Percentiles rank a stretch among this genome's conserved stretches.
These are phyloP conservation scores for Amauroascus verrucosus DNA, from an alignment of 2,329 filamentous ascomycete genomes.

Conservation along the genomic window DNA sequence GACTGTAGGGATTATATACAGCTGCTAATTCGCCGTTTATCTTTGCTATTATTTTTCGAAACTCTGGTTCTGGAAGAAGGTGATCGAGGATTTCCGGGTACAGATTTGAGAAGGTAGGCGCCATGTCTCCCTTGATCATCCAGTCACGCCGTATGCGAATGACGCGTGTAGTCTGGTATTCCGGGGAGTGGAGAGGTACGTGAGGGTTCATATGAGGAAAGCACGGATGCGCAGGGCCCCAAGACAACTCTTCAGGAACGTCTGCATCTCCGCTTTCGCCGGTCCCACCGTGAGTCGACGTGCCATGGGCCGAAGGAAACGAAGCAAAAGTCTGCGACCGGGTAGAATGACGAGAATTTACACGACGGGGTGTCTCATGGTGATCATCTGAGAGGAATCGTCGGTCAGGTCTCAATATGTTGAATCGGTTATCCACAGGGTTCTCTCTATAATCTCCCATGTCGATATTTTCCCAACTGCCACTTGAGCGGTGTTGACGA, in stretches of 20 bases:
- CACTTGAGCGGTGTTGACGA: conserved; percentile 32
- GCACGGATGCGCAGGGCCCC: conserved; percentile 90
- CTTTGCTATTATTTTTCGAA: conserved; percentile 68
- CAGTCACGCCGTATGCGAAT: conserved; percentile 89
- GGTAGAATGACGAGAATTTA: conserved; percentile 33
- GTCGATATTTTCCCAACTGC: conserved; percentile 20
- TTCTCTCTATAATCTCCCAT: conserved; percentile 22
- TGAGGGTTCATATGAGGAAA: conserved; percentile 90
- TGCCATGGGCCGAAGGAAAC: conserved; percentile 19
- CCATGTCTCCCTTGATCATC: conserved; percentile 78
- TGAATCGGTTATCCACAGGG: conserved; percentile 22
- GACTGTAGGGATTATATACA: conserved; percentile 69
- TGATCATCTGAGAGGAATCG: conserved; percentile 12
- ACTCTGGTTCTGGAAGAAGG: conserved; percentile 73
- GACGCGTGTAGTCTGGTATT: conserved; percentile 70
- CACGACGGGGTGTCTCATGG: conserved; percentile 28
- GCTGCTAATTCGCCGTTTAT: conserved; percentile 66
- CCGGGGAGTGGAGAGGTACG: conserved; percentile 63
- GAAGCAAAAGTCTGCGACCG: conserved; percentile 34
- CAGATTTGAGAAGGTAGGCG: conserved; percentile 85
- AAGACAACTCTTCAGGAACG: conserved; percentile 62
- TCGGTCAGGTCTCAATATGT: conserved; percentile 23
- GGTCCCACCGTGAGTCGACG: conserved; percentile 25
- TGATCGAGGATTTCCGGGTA: conserved; percentile 95
- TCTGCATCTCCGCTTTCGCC: conserved; percentile 40